Evolutionary conservation across 495 filamentous ascomycete species (phyloP).

Genomic region (Penicillium subrubescens): DNA sequence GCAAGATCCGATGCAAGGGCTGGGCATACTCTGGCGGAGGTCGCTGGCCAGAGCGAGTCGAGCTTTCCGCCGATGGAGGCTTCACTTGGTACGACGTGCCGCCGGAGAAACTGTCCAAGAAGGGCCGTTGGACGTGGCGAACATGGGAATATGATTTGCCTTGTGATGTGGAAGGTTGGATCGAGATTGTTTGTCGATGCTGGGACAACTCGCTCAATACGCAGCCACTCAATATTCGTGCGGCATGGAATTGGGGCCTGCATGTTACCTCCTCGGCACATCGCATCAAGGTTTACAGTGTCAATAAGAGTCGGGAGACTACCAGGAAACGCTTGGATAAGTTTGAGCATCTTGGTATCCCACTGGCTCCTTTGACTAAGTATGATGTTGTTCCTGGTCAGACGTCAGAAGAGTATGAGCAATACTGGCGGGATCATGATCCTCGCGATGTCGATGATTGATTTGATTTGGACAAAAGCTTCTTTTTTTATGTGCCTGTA

Average conservation of each 20-base stretch:
- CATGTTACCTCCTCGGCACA: constrained; percentile 69
- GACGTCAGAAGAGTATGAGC: constrained; percentile 49
- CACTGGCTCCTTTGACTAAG: constrained; percentile 53
- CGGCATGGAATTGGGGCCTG: constrained; percentile 60
- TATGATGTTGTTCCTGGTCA: constrained; percentile 49
- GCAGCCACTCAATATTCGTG: constrained; percentile 41
- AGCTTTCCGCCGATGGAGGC: constrained; percentile 45
- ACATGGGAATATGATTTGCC: constrained; percentile 44
- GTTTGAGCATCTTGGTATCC: constrained; percentile 48
- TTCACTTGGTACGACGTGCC: constrained; percentile 44
- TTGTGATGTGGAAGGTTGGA: constrained; percentile 46
- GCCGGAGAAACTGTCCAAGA: constrained; percentile 36
- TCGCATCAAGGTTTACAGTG: constrained; percentile 63
- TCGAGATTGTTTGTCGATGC: constrained; percentile 44
- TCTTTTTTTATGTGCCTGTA: not conserved
- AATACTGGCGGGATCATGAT: constrained; percentile 46
- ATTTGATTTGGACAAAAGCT: not conserved
- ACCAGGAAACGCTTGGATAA: constrained; percentile 53
- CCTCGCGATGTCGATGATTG: constrained; percentile 53
- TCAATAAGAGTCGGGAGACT: constrained; percentile 53
- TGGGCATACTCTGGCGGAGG: constrained; percentile 52
- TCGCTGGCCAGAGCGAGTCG: constrained; percentile 46
- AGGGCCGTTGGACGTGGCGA: constrained; percentile 41
- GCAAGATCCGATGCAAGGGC: constrained; percentile 43
- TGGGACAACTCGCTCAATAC: constrained; percentile 49